These are phyloP conservation scores for Monsonia emarginata DNA, from an alignment of 441 rosid species.

Conservation along the genomic window DNA sequence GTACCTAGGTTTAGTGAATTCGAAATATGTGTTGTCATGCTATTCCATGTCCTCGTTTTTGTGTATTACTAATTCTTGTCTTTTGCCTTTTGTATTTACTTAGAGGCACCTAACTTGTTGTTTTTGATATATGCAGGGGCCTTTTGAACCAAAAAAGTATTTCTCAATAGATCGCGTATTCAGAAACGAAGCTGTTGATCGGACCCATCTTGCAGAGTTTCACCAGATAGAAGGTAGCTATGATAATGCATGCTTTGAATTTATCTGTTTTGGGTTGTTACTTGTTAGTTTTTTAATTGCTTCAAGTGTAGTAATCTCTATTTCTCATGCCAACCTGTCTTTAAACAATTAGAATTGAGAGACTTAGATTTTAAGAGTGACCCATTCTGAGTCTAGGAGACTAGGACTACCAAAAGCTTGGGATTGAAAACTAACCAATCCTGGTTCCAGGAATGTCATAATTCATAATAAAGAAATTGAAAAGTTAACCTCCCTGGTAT, in stretches of 20 bases:
- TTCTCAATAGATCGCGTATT: slow-evolving; percentile 92
- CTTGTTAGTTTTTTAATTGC: too few relatives aligned
- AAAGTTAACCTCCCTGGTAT: too few relatives aligned
- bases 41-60: neutral
- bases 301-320: neutral
- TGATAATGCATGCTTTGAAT: neutral
- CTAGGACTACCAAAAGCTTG: neutral
- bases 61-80: neutral
- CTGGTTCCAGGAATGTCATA: too few relatives aligned
- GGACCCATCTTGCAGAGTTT: slow-evolving; percentile 91
- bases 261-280: neutral
- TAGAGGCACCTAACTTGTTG: slow-evolving; percentile 1
- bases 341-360: neutral
- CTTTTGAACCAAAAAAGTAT: slow-evolving; percentile 70
- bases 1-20: neutral
- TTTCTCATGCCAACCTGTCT: neutral
- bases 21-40: too few relatives aligned
- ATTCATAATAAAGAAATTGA: too few relatives aligned
- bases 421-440: too few relatives aligned
- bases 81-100: neutral
- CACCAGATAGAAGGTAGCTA: slow-evolving; percentile 86
- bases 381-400: neutral
- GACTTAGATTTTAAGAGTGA: neutral
- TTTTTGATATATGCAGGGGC: slow-evolving; percentile 29
- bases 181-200: slow-evolving; percentile 92